Percentiles rank a stretch among this genome's conserved stretches.
Evolutionary conservation across 306 rosid genomes (phyloP).

Genomic region (Cucurbita maxima): DNA sequence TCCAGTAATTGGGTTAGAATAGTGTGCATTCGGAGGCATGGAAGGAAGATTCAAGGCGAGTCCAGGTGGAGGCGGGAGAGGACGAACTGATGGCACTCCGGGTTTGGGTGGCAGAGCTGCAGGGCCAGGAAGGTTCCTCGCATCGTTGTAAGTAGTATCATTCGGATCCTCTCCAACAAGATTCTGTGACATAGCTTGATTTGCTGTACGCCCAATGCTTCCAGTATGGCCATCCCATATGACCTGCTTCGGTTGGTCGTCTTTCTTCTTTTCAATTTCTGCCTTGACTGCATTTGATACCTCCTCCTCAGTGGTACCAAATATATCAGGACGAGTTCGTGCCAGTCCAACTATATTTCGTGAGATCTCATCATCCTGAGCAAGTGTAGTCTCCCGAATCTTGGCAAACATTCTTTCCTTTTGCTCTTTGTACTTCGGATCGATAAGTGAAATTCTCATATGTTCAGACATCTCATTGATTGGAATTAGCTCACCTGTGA

Average conservation of each 20-base stretch:
- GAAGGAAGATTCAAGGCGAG: constrained; percentile 86
- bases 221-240: constrained; percentile 99
- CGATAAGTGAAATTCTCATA: constrained; percentile 87
- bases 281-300: constrained; percentile 97
- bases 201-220: constrained; percentile 89
- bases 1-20: constrained; percentile 40
- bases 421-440: constrained; percentile 94
- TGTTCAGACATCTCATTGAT: constrained; percentile 94
- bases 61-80: constrained; percentile 91
- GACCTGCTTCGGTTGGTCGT: constrained; percentile 93
- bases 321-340: constrained; percentile 88
- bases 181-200: constrained; percentile 84
- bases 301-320: constrained; percentile 94
- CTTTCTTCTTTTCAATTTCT: constrained; percentile 88
- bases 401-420: constrained; percentile 97
- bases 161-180: constrained; percentile 53
- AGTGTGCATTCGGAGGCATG: constrained; percentile 42
- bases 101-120: constrained; percentile 87
- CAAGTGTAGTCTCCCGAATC: constrained; percentile 93
- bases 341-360: constrained; percentile 84
- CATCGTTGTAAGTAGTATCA: constrained; percentile 37
- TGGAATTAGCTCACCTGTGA: constrained; percentile 80
- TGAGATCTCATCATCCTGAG: constrained; percentile 90
- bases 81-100: constrained; percentile 65
- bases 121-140: constrained; percentile 68